Conservation (phyloP, 371 early-diverging fungal species). For the Actinomortierella ambigua region DNA sequence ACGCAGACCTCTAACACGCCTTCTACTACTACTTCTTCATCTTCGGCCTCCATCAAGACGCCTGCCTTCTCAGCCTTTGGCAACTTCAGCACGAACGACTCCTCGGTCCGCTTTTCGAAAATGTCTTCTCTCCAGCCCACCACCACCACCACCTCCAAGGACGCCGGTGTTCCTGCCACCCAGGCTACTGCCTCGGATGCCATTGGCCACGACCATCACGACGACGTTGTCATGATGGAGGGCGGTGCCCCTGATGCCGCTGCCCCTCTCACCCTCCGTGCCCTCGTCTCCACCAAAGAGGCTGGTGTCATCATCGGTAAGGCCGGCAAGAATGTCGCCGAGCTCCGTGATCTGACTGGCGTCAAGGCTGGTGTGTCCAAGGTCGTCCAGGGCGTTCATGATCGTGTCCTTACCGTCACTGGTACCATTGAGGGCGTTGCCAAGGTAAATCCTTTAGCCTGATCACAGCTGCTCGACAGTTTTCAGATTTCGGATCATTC, state of each 20-base stretch:
- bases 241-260: constrained; percentile 14
- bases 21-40: constrained; percentile 2
- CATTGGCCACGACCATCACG: constrained; percentile 18
- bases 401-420: constrained; percentile 84
- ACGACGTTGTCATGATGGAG: constrained; percentile 18
- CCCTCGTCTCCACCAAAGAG: constrained; percentile 89
- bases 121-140: constrained; percentile 11
- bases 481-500: too few relatives aligned
- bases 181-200: too few relatives aligned
- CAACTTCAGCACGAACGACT: constrained; percentile 6
- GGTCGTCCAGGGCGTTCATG: constrained; percentile 80
- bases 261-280: constrained; percentile 73
- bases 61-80: constrained; percentile 7
- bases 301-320: constrained; percentile 95
- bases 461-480: too few relatives aligned
- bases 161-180: not conserved
- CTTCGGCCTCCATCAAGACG: constrained; percentile 2
- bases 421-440: constrained; percentile 81
- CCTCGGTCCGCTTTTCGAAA: constrained; percentile 7
- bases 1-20: too few relatives aligned
- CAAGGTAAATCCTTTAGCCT: constrained; percentile 46
- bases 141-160: not conserved
- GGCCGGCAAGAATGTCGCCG: constrained; percentile 84
- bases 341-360: constrained; percentile 79
- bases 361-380: constrained; percentile 90